A percentile compares a stretch with the other conserved stretches of the same genome.
phyloP scores from a whole-genome alignment of 345 rosid genomes.

The Trapa incisa region DNA sequence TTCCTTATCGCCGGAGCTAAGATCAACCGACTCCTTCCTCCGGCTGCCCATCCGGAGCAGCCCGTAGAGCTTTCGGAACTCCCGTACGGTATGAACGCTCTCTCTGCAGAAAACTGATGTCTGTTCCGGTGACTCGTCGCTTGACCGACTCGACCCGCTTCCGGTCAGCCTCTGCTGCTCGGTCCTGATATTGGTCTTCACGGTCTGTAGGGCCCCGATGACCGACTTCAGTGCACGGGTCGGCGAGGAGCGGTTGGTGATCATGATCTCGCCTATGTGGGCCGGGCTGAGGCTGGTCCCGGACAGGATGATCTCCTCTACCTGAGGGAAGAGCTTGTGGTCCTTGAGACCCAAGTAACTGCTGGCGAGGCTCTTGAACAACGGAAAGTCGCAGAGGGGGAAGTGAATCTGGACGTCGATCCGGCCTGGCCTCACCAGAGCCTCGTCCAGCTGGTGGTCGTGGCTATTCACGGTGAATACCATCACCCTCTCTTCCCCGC shows the following conservation, averaged over 20 bases:
- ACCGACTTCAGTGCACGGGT: constrained; percentile 85
- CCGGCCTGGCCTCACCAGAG: constrained; percentile 44
- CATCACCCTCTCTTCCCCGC: constrained; percentile 50
- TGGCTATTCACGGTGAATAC: constrained; percentile 45
- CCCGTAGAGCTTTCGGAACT: constrained; percentile 58
- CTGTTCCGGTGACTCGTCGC: constrained; percentile 25
- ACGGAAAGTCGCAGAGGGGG: constrained; percentile 68
- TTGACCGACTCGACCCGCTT: constrained; percentile 24
- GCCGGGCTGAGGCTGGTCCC: constrained; percentile 82
- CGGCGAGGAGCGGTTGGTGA: constrained; percentile 83
- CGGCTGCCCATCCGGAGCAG: constrained; percentile 41
- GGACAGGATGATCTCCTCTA: constrained; percentile 66
- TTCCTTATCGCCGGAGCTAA: constrained; percentile 14
- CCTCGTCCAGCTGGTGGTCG: constrained; percentile 24
- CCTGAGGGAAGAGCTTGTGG: constrained; percentile 80
- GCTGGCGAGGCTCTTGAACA: constrained; percentile 64
- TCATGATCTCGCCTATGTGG: constrained; percentile 87
- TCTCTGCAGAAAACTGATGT: constrained; percentile 33
- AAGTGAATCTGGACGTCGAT: constrained; percentile 77
- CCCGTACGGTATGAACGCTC: constrained; percentile 44
- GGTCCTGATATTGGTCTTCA: constrained; percentile 17
- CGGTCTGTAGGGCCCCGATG: constrained; percentile 61
- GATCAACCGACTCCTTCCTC: constrained; percentile 38
- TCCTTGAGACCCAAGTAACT: constrained; percentile 77
- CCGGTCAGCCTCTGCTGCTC: constrained; percentile 30